Evolutionary conservation across 129 eudicot species (phyloP), one percentile per base, ranked within the genome.

Genomic region (Flaveria brownii): DNA sequence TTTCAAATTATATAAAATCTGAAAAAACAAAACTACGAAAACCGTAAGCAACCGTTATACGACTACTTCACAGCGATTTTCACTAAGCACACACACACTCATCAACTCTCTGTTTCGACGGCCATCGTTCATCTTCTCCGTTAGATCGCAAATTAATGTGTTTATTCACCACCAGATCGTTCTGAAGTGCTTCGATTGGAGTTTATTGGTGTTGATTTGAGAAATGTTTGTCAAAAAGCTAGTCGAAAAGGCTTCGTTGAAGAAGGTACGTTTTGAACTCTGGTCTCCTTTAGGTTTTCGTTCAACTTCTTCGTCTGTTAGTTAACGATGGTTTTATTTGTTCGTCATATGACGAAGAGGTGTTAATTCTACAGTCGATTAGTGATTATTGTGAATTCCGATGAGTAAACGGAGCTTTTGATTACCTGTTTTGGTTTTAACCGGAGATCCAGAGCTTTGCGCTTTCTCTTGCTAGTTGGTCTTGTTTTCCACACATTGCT

Each of bases 161-260:
- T 52, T 47, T 50, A 47, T 6, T 47, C 0, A 28, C 16, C 51
- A 55, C 6, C 22, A 26, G 71, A 71, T 77, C 79, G 64, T 1
- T 17, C 47, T 61, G 8, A 71, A 41, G 72, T 42, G 46, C 6
- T 45, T 17, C 1, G 43, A 77, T 33, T 72, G 23, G 82, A 57
- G 42, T 50, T 74, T 23, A 42, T 68, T 7, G 9, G 47, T 51
- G 72, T 59, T 66, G 50, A 66, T 67, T 54, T 26, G 13, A 28
- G 78, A 72, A 36, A 88, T 88, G 86, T 93, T 90, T 67, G 96
- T 93, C 9, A 90, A 90, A 84, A 93, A 93, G 81, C 91, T 93
- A 15, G 98, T 93, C 54, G 96, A 90, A 54, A 90, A 82, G 80
- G 98, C 98, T 81, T 86, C 92, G 45, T 55, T 85, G 74, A 93